Percentiles rank a stretch among this genome's conserved stretches.
Conservation (phyloP, 768 basidiomycete species). For the Hypholoma sublateritium region DNA sequence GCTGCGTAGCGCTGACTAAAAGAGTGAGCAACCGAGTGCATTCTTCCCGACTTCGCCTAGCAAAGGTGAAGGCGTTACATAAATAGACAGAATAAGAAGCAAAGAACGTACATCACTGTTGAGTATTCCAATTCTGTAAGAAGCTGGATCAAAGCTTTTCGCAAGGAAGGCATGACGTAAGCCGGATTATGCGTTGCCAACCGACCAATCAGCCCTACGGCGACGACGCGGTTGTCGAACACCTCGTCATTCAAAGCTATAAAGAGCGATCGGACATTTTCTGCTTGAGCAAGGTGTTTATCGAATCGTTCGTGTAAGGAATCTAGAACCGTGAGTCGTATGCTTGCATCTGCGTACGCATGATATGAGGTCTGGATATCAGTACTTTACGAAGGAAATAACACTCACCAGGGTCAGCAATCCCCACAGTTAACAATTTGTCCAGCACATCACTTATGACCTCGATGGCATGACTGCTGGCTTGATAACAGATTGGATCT, state of each 20-base stretch:
- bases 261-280: slow-evolving; percentile 96
- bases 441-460: slow-evolving; percentile 98
- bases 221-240: slow-evolving; percentile 90
- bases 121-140: slow-evolving; percentile 97
- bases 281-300: slow-evolving; percentile 94
- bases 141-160: slow-evolving; percentile 94
- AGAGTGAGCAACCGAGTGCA: slow-evolving; percentile 88
- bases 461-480: slow-evolving; percentile 94
- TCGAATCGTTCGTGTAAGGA: slow-evolving; percentile 93
- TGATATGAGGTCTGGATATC: neutral
- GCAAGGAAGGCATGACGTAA: slow-evolving; percentile 96
- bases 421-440: slow-evolving; percentile 91
- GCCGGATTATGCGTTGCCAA: slow-evolving; percentile 95
- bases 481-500: slow-evolving; percentile 95
- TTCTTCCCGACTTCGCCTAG: slow-evolving; percentile 85
- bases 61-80: slow-evolving; percentile 3
- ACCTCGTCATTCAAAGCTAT: slow-evolving; percentile 97
- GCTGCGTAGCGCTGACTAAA: slow-evolving; percentile 88
- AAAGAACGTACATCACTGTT: slow-evolving; percentile 58
- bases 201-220: slow-evolving; percentile 88
- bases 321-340: slow-evolving; percentile 83
- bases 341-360: slow-evolving; percentile 58
- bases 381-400: slow-evolving; percentile 7
- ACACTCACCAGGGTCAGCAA: slow-evolving; percentile 85
- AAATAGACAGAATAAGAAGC: neutral